These are phyloP conservation scores for Mallotus nudiflorus DNA, from an alignment of 345 rosid genomes.

Conservation along the genomic window DNA sequence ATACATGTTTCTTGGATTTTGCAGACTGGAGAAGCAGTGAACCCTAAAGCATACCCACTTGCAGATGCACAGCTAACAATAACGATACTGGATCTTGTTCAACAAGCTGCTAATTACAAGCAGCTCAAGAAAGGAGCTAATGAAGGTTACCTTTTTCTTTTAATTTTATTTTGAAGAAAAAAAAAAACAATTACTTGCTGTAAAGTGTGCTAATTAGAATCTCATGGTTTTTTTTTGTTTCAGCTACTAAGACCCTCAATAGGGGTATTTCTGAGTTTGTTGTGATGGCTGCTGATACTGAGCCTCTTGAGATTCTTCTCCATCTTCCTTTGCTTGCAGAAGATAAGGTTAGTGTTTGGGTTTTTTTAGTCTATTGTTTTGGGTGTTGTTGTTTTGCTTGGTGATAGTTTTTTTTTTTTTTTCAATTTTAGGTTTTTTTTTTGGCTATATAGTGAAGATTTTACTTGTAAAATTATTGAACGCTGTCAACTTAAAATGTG, in stretches of 20 bases:
- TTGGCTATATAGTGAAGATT: no score
- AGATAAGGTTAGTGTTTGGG: conserved; percentile 51
- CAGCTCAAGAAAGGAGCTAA: conserved; percentile 99
- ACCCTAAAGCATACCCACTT: conserved; percentile 88
- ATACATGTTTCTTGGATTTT: neutral
- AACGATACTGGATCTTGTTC: conserved; percentile 86
- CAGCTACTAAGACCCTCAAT: conserved; percentile 94
- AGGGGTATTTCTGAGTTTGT: conserved; percentile 94
- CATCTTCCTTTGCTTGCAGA: conserved; percentile 80
- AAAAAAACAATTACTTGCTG: no score
- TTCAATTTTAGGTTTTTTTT: no score
- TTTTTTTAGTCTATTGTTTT: neutral
- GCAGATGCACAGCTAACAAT: conserved; percentile 74
- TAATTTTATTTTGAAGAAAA: no score
- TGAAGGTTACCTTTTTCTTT: conserved; percentile 73
- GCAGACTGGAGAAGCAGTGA: conserved; percentile 61
- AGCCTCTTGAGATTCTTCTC: conserved; percentile 88
- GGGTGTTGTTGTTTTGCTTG: neutral
- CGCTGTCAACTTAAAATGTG: no score
- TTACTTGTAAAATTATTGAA: no score
- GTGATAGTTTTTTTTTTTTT: no score
- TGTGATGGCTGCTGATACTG: conserved; percentile 49
- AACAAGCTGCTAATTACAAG: conserved; percentile 94
- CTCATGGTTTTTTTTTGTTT: neutral
- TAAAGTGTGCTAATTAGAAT: no score